These are phyloP conservation scores for Teunomyces barrocoloradensis DNA, from an alignment of 805 yeast species.

Conservation along the genomic window DNA sequence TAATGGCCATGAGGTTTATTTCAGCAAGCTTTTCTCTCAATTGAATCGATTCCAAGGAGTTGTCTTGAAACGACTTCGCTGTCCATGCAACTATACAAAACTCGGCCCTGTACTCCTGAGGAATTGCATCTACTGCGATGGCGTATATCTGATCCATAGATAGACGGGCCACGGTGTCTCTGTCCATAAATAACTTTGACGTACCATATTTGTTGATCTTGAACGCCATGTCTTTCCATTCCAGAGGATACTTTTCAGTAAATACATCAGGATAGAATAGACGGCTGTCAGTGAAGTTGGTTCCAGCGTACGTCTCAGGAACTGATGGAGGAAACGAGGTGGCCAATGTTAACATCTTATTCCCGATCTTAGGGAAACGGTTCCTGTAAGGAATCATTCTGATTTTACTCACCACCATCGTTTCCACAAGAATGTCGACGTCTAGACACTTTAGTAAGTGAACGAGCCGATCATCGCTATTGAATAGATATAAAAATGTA, in stretches of 20 bases:
- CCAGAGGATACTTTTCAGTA: not conserved
- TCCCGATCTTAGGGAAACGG: too few relatives aligned
- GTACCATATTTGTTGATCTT: not conserved
- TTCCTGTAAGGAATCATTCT: too few relatives aligned
- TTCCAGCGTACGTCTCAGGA: not conserved
- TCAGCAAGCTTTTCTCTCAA: not conserved
- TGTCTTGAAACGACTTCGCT: not conserved
- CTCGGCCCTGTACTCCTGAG: too few relatives aligned
- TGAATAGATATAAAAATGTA: too few relatives aligned
- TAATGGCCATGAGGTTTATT: not conserved
- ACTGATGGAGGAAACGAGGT: not conserved
- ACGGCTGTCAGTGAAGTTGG: not conserved
- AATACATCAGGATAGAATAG: not conserved
- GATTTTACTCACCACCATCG: too few relatives aligned
- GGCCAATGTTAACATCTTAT: not conserved
- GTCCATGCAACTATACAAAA: not conserved
- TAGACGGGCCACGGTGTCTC: not conserved
- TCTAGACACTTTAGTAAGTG: not conserved
- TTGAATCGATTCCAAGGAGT: not conserved
- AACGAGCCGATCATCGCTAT: not conserved
- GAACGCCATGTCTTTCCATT: not conserved
- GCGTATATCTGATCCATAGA: not conserved
- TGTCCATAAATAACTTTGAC: not conserved
- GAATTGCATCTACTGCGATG: not conserved
- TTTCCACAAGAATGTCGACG: not conserved